A percentile compares a stretch with the other conserved stretches of the same genome.
Conservation (phyloP, 148 eudicot species). For the Rhododendron molle region DNA sequence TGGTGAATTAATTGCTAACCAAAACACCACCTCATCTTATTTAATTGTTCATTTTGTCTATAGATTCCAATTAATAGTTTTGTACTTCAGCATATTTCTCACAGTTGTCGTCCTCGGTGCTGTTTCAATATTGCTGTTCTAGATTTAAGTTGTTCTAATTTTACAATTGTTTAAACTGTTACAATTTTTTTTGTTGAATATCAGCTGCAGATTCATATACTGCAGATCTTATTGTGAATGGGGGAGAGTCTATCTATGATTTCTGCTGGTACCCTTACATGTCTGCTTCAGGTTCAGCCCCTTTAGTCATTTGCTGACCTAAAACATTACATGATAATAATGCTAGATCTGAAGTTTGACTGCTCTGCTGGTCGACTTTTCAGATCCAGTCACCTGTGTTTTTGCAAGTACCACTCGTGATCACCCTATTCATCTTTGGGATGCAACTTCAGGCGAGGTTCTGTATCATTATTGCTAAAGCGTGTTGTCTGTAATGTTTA, state of each 20-base stretch:
- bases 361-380: constrained; percentile 12
- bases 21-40: neutral
- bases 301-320: neutral
- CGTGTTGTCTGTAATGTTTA: neutral
- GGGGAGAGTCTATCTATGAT: constrained; percentile 96
- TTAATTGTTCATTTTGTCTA: neutral
- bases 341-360: constrained; percentile 1
- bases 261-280: constrained; percentile 95
- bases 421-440: constrained; percentile 98
- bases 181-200: neutral
- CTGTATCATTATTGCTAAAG: constrained; percentile 19
- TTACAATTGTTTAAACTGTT: neutral
- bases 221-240: constrained; percentile 58
- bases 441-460: constrained; percentile 97
- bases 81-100: neutral
- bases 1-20: neutral
- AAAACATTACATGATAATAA: neutral
- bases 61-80: neutral
- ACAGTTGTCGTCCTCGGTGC: neutral
- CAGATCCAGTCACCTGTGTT: constrained; percentile 85
- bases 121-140: neutral
- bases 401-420: constrained; percentile 95
- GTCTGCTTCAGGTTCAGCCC: constrained; percentile 78
- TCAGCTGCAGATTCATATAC: constrained; percentile 66
- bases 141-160: neutral